Evolutionary conservation across 2,329 filamentous ascomycete species (phyloP).

Genomic region (Sporothrix luriei): DNA sequence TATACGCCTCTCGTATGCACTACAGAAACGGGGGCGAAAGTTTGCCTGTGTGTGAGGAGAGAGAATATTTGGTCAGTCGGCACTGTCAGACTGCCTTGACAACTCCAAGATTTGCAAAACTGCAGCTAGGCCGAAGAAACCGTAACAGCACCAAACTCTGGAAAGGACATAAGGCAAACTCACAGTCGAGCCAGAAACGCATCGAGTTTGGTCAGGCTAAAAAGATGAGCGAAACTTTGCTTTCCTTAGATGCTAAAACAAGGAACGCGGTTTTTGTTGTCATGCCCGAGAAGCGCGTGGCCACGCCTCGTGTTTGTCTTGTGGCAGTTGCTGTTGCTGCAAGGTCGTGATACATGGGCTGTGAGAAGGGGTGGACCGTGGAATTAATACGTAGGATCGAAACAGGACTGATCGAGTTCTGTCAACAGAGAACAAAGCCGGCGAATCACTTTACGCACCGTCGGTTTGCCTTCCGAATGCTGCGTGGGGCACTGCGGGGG

Average conservation of each 20-base stretch:
- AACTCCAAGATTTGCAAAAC: conserved; percentile 29
- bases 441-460: conserved; percentile 1
- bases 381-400: background rate
- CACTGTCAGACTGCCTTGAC: background rate
- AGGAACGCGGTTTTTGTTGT: background rate
- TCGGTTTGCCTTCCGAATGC: conserved; percentile 24
- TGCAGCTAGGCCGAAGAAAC: background rate
- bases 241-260: background rate
- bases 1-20: background rate
- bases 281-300: background rate
- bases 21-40: background rate
- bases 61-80: background rate
- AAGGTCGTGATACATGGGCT: background rate
- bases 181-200: background rate
- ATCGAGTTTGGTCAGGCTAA: conserved; percentile 18
- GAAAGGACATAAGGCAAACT: background rate
- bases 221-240: conserved; percentile 26
- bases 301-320: background rate
- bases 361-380: background rate
- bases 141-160: background rate
- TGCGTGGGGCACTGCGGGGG: conserved; percentile 4
- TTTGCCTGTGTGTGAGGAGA: background rate
- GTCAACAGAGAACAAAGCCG: conserved; percentile 2
- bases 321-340: background rate
- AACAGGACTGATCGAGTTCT: background rate